Percentiles rank a stretch among this genome's conserved stretches.
Evolutionary conservation across 441 rosid species (phyloP).

Genomic region (Eutrema salsugineum): DNA sequence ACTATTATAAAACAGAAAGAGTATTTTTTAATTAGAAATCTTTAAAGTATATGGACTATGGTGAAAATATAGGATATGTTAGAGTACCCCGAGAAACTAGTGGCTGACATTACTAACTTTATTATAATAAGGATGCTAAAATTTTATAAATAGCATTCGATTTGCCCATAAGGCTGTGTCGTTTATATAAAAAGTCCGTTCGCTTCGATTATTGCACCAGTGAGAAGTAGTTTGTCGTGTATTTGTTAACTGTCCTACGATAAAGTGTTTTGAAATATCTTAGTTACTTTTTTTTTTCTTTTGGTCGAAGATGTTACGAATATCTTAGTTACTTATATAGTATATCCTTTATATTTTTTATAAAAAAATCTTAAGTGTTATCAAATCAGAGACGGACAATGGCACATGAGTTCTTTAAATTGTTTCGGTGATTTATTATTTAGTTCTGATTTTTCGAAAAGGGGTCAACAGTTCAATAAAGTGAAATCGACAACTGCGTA

Average conservation of each 20-base stretch:
- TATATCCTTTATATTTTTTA: not conserved
- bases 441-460: not conserved
- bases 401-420: slow-evolving; percentile 30
- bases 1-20: too few species aligned
- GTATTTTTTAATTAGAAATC: too few species aligned
- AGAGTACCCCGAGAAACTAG: slow-evolving; percentile 9
- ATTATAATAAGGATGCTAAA: not conserved
- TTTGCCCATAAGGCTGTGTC: slow-evolving; percentile 30
- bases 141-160: not conserved
- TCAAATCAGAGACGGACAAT: slow-evolving; percentile 17
- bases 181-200: not conserved
- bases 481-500: slow-evolving; percentile 4
- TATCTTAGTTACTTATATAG: not conserved
- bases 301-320: too few species aligned
- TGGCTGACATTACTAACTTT: not conserved
- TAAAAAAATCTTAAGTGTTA: not conserved
- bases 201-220: slow-evolving; percentile 23
- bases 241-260: slow-evolving; percentile 7
- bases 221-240: slow-evolving; percentile 12
- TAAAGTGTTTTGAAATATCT: not conserved
- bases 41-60: not conserved
- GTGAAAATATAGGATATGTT: not conserved
- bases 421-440: slow-evolving; percentile 11
- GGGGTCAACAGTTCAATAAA: slow-evolving; percentile 1
- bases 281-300: too few species aligned